Base-by-base conservation (phyloP, 495 filamentous ascomycete genomes). In the Cercophora sp. region DNA sequence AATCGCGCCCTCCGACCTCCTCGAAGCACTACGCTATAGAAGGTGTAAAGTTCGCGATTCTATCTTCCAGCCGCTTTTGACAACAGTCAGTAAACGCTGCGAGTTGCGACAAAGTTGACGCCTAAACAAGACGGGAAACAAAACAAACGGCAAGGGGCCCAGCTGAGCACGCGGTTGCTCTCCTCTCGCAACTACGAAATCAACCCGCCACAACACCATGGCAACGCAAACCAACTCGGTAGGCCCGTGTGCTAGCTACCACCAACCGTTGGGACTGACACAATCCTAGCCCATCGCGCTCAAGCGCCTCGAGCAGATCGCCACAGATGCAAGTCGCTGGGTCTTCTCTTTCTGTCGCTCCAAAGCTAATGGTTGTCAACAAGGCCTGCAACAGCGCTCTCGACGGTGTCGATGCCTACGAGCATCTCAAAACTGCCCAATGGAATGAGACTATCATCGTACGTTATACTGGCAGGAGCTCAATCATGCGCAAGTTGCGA, bases 391-490 rank as follows among this genome's bases (percentile, higher is more conserved):
- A 89, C 58, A 76, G 76, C 53, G 83, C 89, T 50, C 77, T 98
- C 59, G 79, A 80, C 43, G 76, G 71, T 55, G 80, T 79, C 40
- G 79, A 87, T 32, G 79, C 70, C 70, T 98, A 98, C 67, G 86
- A 94, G 44, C 93, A 96, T 67, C 64, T 82, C 45, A 79, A 81
- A 50, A 90, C 90, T 45, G 80, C 83, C 52, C 67, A 78, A 42
- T 97, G 94, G 94, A 98, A 97, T 72, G 83, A 83, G 18, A 69
- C 76, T 46, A 96, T 98, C 68, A 96, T 98, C 66, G 90, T 96
- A 80, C 58, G 82, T 73, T 44, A 24, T 15, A 15, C 20, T 20
- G 8, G 10, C 23, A 31, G n/a, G 8, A 18, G 8, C 15, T 20
- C 6, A 4, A 9, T 16, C n/a, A 20, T 15, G 1, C 26, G 15